These are phyloP conservation scores for Cordyceps tenuipes DNA, from an alignment of 2,329 filamentous ascomycete species.

Conservation along the genomic window DNA sequence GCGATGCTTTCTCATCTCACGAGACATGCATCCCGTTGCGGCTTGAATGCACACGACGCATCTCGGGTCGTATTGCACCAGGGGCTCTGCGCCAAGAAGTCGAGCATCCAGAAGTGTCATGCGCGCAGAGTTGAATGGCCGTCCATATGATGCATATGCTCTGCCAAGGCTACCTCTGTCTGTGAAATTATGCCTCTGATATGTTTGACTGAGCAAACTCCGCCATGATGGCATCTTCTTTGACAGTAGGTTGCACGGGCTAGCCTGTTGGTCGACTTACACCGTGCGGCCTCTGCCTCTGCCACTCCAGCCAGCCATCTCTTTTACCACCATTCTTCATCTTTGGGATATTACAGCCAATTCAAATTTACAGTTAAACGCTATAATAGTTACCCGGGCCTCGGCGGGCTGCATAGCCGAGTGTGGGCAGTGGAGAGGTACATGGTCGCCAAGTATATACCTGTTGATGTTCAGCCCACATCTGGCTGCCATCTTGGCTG, in stretches of 20 bases:
- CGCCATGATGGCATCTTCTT: neutral
- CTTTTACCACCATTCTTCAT: neutral
- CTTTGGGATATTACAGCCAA: neutral
- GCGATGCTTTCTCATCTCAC: neutral
- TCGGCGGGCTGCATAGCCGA: neutral
- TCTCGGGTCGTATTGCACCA: neutral
- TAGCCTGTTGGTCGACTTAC: neutral
- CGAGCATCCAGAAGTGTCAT: neutral
- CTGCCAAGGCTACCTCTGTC: neutral
- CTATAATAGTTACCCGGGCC: neutral
- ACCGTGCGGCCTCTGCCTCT: neutral
- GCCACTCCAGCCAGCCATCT: neutral
- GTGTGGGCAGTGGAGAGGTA: neutral
- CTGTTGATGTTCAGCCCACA: no score
- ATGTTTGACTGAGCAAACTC: neutral
- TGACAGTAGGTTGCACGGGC: neutral
- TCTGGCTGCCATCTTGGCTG: neutral
- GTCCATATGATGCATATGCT: neutral
- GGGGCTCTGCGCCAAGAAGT: neutral
- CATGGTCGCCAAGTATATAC: neutral
- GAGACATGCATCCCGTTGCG: neutral
- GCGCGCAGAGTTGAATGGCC: neutral
- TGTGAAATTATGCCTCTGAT: neutral
- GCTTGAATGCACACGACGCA: neutral
- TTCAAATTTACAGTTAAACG: neutral